phyloP scores from a whole-genome alignment of 2,329 filamentous ascomycete genomes.

The Paecilomyces dactylethromorphus region DNA sequence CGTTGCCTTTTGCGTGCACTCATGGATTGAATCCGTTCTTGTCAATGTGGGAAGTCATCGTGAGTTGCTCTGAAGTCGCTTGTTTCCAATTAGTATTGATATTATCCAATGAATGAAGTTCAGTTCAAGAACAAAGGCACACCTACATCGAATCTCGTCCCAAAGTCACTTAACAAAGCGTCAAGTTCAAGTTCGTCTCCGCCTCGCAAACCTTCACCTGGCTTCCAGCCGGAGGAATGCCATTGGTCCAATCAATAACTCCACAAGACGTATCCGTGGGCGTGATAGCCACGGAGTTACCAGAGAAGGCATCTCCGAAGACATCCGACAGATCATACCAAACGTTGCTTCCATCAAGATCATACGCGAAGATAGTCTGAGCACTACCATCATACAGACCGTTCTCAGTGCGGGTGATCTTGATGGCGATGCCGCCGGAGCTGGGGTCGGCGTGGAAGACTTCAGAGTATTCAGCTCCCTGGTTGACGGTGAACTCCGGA shows the following conservation, averaged over 20 bases:
- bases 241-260: slow-evolving; percentile 23
- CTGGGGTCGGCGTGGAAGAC: slow-evolving; percentile 24
- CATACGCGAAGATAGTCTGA: slow-evolving; percentile 39
- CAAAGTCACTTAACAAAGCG: slow-evolving; percentile 14
- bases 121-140: neutral
- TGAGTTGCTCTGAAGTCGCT: neutral
- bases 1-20: no score
- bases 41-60: no score
- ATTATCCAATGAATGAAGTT: neutral
- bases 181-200: slow-evolving; percentile 18
- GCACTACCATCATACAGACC: slow-evolving; percentile 28
- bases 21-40: no score
- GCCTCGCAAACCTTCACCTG: slow-evolving; percentile 17
- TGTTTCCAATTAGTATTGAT: neutral
- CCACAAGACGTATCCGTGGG: slow-evolving; percentile 12
- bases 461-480: slow-evolving; percentile 25
- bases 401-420: slow-evolving; percentile 28
- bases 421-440: slow-evolving; percentile 37
- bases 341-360: slow-evolving; percentile 22
- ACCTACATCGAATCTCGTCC: neutral
- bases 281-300: slow-evolving; percentile 15
- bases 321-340: slow-evolving; percentile 41
- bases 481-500: slow-evolving; percentile 15
- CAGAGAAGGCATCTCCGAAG: slow-evolving; percentile 37
- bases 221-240: slow-evolving; percentile 25